Percentiles rank a stretch among this genome's conserved stretches.
Conservation (phyloP, 2,329 filamentous ascomycete genomes). For the Colletotrichum euphorbiae region DNA sequence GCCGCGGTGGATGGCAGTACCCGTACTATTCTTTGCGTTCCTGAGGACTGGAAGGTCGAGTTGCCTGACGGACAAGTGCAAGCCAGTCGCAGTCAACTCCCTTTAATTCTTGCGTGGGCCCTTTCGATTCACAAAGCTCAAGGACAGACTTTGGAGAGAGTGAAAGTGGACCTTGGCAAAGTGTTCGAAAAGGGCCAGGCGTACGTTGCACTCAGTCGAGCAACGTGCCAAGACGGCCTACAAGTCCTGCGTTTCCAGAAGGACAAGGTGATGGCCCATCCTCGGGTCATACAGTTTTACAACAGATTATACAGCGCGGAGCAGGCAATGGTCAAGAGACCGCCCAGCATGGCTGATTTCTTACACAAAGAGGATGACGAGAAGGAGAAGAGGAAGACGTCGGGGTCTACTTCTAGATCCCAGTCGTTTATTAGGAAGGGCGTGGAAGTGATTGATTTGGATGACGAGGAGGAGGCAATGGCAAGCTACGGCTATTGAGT, state of each 20-base stretch:
- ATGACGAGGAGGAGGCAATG: slow-evolving; percentile 64
- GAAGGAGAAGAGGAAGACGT: slow-evolving; percentile 45
- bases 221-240: slow-evolving; percentile 86
- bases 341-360: slow-evolving; percentile 54
- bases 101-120: slow-evolving; percentile 95
- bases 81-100: slow-evolving; percentile 84
- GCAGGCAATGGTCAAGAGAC: slow-evolving; percentile 54
- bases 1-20: slow-evolving; percentile 80
- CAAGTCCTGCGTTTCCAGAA: slow-evolving; percentile 92
- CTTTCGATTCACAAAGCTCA: slow-evolving; percentile 98
- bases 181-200: slow-evolving; percentile 98
- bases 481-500: slow-evolving; percentile 55
- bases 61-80: slow-evolving; percentile 95
- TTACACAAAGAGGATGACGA: slow-evolving; percentile 44
- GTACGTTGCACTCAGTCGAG: slow-evolving; percentile 95
- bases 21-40: slow-evolving; percentile 82
- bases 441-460: slow-evolving; percentile 48
- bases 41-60: slow-evolving; percentile 96
- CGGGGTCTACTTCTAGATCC: slow-evolving; percentile 30
- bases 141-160: slow-evolving; percentile 91
- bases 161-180: slow-evolving; percentile 91
- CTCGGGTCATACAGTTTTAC: slow-evolving; percentile 88
- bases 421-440: slow-evolving; percentile 41
- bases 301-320: slow-evolving; percentile 82
- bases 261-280: slow-evolving; percentile 93